Percentiles rank a stretch among this genome's conserved stretches.
Evolutionary conservation across 768 basidiomycete species (phyloP).

Genomic region (Cyathus striatus): DNA sequence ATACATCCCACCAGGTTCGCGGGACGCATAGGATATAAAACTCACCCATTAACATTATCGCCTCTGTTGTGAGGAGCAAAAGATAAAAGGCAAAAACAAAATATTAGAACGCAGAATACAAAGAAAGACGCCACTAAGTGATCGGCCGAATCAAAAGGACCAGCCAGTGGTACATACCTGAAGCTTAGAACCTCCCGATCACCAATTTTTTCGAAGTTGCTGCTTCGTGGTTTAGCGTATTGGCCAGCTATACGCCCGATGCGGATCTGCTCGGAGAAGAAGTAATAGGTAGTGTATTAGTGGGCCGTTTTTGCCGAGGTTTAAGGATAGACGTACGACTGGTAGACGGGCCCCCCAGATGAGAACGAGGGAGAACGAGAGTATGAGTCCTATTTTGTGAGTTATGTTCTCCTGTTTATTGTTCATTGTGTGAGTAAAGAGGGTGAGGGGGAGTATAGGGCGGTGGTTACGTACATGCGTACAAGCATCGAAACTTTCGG

Average conservation of each 20-base stretch:
- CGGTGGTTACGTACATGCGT: constrained; percentile 57
- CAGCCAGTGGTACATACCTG: too few relatives aligned
- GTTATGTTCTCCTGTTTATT: constrained; percentile 72
- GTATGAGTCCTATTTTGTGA: constrained; percentile 82
- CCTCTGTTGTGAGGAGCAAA: constrained; percentile 50
- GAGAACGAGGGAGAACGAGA: constrained; percentile 93
- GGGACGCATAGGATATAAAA: too few relatives aligned
- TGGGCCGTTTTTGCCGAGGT: not conserved
- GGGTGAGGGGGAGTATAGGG: not conserved
- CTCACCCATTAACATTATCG: constrained; percentile 92
- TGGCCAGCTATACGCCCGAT: constrained; percentile 94
- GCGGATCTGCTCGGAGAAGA: constrained; percentile 44
- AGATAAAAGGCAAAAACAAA: constrained; percentile 2
- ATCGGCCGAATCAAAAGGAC: too few relatives aligned
- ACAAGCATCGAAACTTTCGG: constrained; percentile 92
- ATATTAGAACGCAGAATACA: constrained; percentile 1
- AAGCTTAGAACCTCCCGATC: constrained; percentile 81
- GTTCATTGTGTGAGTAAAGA: too few relatives aligned
- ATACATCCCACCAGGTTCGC: too few relatives aligned
- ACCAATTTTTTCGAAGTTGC: constrained; percentile 71
- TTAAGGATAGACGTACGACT: constrained; percentile 56
- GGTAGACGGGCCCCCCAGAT: constrained; percentile 92
- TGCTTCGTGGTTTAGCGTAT: constrained; percentile 92
- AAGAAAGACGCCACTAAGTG: too few relatives aligned
- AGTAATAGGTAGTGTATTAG: too few relatives aligned